phyloP scores from a whole-genome alignment of 495 filamentous ascomycete genomes.

The Daldinia grandis region DNA sequence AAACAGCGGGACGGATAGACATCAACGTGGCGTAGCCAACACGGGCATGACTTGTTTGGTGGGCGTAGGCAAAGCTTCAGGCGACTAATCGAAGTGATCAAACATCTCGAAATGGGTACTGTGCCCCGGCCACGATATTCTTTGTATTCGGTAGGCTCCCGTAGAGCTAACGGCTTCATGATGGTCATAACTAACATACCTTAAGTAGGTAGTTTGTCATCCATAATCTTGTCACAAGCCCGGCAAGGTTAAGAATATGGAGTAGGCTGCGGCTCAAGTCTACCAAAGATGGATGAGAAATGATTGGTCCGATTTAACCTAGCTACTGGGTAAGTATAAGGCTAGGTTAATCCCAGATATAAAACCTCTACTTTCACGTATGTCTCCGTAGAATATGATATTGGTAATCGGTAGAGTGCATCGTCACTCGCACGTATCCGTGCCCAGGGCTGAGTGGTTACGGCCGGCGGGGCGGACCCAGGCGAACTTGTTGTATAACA shows the following conservation, averaged over 20 bases:
- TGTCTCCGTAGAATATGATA: neutral
- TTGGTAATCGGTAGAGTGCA: neutral
- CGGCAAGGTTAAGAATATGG: neutral
- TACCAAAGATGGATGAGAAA: neutral
- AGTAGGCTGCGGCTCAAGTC: neutral
- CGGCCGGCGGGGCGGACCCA: slow-evolving; percentile 23
- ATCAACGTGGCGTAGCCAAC: neutral
- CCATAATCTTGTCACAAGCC: neutral
- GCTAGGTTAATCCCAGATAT: neutral
- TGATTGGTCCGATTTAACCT: neutral
- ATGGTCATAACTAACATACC: neutral
- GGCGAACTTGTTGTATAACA: slow-evolving; percentile 38
- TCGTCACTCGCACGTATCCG: slow-evolving; percentile 26
- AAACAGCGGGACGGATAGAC: slow-evolving; percentile 5
- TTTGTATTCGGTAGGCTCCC: neutral
- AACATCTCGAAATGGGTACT: neutral
- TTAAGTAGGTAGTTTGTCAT: neutral
- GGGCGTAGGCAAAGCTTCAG: neutral
- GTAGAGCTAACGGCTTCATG: neutral
- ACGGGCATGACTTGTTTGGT: neutral
- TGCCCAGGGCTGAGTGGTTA: neutral
- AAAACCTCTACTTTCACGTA: neutral
- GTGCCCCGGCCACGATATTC: neutral
- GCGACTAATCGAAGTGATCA: neutral
- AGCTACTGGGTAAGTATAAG: neutral